phyloP scores from a whole-genome alignment of 106 monocot species.

The Triglochin maritima region DNA sequence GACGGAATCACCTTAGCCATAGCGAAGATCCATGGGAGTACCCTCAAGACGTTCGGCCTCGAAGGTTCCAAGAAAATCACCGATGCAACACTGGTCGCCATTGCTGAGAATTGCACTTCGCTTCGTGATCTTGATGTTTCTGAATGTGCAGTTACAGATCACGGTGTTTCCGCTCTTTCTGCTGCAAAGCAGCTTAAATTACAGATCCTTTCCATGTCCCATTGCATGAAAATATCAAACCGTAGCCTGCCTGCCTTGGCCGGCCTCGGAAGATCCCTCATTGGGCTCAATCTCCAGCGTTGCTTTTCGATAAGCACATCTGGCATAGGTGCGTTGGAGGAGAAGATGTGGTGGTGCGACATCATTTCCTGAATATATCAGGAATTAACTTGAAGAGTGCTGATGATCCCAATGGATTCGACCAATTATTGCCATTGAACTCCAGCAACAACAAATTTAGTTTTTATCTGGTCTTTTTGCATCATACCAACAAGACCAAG shows the following conservation, averaged over 20 bases:
- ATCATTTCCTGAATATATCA: conserved; percentile 39
- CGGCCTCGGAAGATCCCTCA: conserved; percentile 39
- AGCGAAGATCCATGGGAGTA: conserved; percentile 42
- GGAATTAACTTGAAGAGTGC: background rate
- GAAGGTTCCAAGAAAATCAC: conserved; percentile 50
- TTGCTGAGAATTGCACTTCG: conserved; percentile 33
- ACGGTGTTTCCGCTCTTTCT: conserved; percentile 46
- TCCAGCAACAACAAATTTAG: no score
- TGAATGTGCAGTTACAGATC: conserved; percentile 38
- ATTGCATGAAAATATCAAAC: conserved; percentile 40
- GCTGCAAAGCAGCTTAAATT: conserved; percentile 49
- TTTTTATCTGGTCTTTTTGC: no score
- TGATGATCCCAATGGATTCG: no score
- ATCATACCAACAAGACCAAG: no score
- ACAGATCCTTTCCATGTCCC: conserved; percentile 49
- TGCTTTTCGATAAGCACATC: conserved; percentile 43
- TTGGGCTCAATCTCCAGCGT: conserved; percentile 59
- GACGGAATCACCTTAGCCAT: conserved; percentile 32
- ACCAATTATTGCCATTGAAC: no score
- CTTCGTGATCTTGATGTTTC: conserved; percentile 69
- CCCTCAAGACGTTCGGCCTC: conserved; percentile 48
- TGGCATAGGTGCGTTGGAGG: conserved; percentile 34
- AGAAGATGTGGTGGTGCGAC: conserved; percentile 86
- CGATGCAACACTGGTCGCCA: conserved; percentile 35
- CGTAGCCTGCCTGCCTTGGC: conserved; percentile 43